Evolutionary conservation across 257 asterid species (phyloP).

Genomic region (Penstemon davidsonii): DNA sequence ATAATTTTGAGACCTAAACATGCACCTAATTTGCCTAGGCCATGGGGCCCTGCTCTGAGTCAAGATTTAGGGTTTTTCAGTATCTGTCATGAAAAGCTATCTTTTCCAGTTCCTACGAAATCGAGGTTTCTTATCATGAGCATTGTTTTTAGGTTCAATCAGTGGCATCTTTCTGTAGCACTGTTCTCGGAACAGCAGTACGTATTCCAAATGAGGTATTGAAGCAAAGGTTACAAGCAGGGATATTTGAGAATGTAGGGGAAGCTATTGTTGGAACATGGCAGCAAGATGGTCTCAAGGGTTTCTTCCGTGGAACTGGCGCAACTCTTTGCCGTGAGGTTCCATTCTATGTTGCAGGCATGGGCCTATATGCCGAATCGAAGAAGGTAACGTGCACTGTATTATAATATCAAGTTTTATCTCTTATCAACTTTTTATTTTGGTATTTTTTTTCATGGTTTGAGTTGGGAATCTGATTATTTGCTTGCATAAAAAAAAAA

Average conservation of each 20-base stretch:
- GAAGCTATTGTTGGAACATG: constrained; percentile 82
- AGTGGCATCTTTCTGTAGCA: constrained; percentile 81
- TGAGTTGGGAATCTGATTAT: too few species aligned
- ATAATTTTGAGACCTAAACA: too few species aligned
- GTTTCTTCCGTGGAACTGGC: constrained; percentile 97
- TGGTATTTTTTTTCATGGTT: too few species aligned
- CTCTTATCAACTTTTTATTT: too few species aligned
- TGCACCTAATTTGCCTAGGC: too few species aligned
- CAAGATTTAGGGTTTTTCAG: constrained; percentile 1
- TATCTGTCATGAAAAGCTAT: neutral
- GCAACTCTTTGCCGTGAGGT: constrained; percentile 92
- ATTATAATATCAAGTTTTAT: too few species aligned
- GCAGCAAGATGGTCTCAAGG: constrained; percentile 81
- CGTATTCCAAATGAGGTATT: constrained; percentile 93
- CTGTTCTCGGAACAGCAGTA: constrained; percentile 86
- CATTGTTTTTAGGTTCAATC: constrained; percentile 71
- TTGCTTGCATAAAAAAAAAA: too few species aligned
- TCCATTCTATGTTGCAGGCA: constrained; percentile 94
- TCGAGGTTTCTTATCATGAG: constrained; percentile 12
- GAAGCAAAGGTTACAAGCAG: constrained; percentile 95
- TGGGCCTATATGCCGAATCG: constrained; percentile 96
- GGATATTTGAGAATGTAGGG: constrained; percentile 76
- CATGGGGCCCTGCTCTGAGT: too few species aligned
- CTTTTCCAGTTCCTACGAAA: constrained; percentile 6
- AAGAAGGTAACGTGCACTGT: constrained; percentile 55